Conservation (phyloP, 2,329 filamentous ascomycete species). For the Neonectria neomacrospora region DNA sequence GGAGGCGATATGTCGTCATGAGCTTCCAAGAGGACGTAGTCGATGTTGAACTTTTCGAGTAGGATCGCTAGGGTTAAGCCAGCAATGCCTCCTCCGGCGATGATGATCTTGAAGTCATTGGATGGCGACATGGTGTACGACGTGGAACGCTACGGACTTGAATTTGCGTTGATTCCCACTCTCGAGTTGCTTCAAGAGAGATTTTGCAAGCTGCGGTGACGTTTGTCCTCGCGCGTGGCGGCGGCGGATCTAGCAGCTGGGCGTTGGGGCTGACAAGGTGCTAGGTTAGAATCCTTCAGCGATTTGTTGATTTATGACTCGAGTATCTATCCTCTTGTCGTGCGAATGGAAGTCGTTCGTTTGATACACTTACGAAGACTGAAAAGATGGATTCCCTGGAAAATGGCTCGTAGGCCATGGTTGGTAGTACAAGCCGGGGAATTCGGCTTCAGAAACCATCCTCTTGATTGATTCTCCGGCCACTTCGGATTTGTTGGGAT, state of each 20-base stretch:
- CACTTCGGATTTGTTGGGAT: neutral
- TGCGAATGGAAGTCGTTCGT: too few species aligned
- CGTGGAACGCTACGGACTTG: neutral
- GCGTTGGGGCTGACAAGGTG: neutral
- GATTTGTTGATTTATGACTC: neutral
- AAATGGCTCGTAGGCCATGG: neutral
- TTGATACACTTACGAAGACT: too few species aligned
- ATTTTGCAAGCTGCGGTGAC: neutral
- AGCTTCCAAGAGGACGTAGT: slow-evolving; percentile 61
- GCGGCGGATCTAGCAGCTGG: neutral
- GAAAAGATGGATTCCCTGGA: neutral
- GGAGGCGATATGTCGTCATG: slow-evolving; percentile 55
- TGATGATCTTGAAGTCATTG: slow-evolving; percentile 36
- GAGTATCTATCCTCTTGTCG: neutral
- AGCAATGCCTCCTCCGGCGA: slow-evolving; percentile 60
- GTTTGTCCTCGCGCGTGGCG: neutral
- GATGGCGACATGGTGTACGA: neutral
- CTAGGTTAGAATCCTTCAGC: neutral
- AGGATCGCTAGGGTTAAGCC: slow-evolving; percentile 50
- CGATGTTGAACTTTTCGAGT: slow-evolving; percentile 57
- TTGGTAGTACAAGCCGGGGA: neutral
- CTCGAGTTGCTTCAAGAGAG: neutral
- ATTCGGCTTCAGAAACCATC: neutral
- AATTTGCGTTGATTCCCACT: neutral
- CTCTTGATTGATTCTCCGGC: neutral